Conservation (phyloP, 495 filamentous ascomycete species). For the Xylaria intraflava region DNA sequence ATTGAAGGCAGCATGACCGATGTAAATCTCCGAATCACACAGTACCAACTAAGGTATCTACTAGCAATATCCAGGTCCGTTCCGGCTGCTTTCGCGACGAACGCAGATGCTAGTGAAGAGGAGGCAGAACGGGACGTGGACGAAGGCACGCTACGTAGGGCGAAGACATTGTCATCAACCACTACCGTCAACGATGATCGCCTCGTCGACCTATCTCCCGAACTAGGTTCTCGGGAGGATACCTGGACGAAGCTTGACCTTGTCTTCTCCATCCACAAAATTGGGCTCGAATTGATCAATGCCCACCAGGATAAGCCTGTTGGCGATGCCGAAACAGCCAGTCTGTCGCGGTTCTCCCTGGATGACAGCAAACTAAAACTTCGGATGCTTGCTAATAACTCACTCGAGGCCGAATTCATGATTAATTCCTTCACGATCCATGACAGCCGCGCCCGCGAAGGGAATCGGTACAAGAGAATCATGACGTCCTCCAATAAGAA, state of each 20-base stretch:
- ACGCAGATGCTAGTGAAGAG: conserved; percentile 61
- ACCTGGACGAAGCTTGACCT: conserved; percentile 93
- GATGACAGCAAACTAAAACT: conserved; percentile 88
- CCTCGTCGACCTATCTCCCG: conserved; percentile 54
- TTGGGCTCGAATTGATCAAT: conserved; percentile 82
- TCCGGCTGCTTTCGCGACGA: conserved; percentile 75
- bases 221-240: conserved; percentile 55
- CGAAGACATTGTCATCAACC: conserved; percentile 40
- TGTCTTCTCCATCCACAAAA: conserved; percentile 78
- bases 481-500: conserved; percentile 94
- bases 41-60: conserved; percentile 82
- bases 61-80: conserved; percentile 78
- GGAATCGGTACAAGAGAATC: conserved; percentile 94
- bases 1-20: conserved; percentile 86
- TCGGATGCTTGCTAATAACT: conserved; percentile 89
- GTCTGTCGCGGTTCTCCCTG: conserved; percentile 86
- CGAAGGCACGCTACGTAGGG: conserved; percentile 38
- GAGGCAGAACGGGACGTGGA: conserved; percentile 45
- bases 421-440: conserved; percentile 92
- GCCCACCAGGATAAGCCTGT: conserved; percentile 68
- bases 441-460: conserved; percentile 77
- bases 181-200: conserved; percentile 34
- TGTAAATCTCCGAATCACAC: conserved; percentile 81
- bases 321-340: conserved; percentile 68
- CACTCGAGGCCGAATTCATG: conserved; percentile 85